Conservation (phyloP, 192 early-diverging fungal species). For the Umbelopsis isabellina region DNA sequence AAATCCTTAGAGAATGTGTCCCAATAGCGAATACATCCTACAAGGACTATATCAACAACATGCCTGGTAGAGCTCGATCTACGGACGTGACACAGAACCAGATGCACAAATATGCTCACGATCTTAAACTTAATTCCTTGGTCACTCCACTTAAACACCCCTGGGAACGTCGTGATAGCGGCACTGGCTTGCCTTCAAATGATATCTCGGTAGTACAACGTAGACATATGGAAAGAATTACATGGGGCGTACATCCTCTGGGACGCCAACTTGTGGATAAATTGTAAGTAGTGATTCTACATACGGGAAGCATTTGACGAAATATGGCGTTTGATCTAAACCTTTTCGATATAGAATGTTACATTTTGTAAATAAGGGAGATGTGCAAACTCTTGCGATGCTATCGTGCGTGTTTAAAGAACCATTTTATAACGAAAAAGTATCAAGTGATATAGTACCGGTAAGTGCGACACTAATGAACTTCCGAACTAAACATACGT, state of each 20-base stretch:
- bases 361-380: constrained; percentile 56
- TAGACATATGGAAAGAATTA: constrained; percentile 44
- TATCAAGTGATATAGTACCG: too few species aligned
- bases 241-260: constrained; percentile 66
- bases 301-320: neutral
- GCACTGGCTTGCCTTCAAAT: constrained; percentile 39
- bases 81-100: constrained; percentile 10
- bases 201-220: constrained; percentile 29
- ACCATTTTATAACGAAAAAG: neutral
- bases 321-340: neutral
- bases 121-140: neutral
- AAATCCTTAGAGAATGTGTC: constrained; percentile 55
- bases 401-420: constrained; percentile 66
- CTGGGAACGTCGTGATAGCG: constrained; percentile 45
- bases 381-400: constrained; percentile 70
- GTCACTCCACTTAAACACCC: neutral
- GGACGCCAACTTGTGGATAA: constrained; percentile 54
- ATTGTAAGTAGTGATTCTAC: constrained; percentile 47
- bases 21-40: constrained; percentile 38
- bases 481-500: too few species aligned
- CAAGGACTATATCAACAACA: constrained; percentile 34
- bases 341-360: constrained; percentile 45
- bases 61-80: constrained; percentile 12
- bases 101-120: neutral
- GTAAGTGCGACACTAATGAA: too few species aligned